A percentile compares a stretch with the other conserved stretches of the same genome.
These are phyloP conservation scores for Cytospora schulzeri DNA, from an alignment of 2,329 filamentous ascomycete species.

Conservation along the genomic window DNA sequence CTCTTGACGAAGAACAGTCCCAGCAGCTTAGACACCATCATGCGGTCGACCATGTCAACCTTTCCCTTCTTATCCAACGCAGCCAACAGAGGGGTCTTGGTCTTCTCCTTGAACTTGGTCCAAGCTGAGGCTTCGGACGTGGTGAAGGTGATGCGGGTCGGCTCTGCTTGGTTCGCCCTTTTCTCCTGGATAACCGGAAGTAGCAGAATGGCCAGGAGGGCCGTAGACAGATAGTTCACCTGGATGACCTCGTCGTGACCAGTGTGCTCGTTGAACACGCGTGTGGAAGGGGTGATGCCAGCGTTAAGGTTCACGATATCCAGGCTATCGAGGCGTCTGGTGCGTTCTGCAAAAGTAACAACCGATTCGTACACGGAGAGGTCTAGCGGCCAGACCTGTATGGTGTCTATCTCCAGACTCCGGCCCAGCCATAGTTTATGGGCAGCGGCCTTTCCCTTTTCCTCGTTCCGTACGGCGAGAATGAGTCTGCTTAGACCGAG, in stretches of 20 bases:
- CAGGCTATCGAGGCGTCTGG: not conserved
- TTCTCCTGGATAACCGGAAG: not conserved
- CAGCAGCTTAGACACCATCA: conserved; percentile 34
- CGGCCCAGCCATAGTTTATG: not conserved
- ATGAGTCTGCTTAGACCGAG: conserved; percentile 1
- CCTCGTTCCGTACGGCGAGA: not conserved
- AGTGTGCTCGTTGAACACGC: not conserved
- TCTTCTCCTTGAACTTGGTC: conserved; percentile 28
- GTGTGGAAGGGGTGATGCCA: not conserved
- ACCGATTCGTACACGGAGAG: not conserved
- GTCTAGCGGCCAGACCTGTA: not conserved
- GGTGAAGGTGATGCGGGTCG: conserved; percentile 30
- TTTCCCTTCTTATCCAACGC: not conserved
- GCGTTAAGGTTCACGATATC: not conserved
- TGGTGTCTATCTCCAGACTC: not conserved
- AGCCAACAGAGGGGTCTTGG: not conserved
- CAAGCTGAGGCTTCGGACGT: conserved; percentile 32
- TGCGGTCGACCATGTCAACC: conserved; percentile 27
- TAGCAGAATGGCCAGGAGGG: conserved; percentile 7
- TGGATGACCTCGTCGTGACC: conserved; percentile 10
- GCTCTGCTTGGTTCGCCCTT: not conserved
- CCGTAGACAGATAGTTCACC: conserved; percentile 17
- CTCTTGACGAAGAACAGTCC: conserved; percentile 36
- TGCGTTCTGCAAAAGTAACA: not conserved
- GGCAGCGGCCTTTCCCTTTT: not conserved